Evolutionary conservation across 2,329 filamentous ascomycete genomes (phyloP).

Genomic region (Kalmusia sp.): DNA sequence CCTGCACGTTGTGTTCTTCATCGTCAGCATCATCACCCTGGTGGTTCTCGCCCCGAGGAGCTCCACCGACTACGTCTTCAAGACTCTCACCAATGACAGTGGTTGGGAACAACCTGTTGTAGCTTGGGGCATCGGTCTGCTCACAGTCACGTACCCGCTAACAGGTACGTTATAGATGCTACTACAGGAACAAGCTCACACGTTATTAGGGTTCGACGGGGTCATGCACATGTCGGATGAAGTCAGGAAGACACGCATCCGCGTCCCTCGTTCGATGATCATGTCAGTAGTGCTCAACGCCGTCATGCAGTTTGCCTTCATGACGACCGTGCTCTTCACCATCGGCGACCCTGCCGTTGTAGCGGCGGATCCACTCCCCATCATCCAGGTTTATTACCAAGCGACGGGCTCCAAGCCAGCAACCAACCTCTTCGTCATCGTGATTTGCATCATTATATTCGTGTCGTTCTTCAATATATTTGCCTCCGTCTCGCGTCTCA

Average conservation of each 20-base stretch:
- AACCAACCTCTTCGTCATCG: conserved; percentile 49
- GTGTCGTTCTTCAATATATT: conserved; percentile 49
- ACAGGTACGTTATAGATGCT: conserved; percentile 17
- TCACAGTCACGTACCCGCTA: conserved; percentile 34
- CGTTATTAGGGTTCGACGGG: conserved; percentile 53
- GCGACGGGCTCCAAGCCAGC: conserved; percentile 39
- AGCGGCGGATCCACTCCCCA: conserved; percentile 1
- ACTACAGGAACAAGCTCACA: not conserved
- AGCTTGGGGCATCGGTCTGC: conserved; percentile 50
- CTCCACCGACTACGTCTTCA: conserved; percentile 51
- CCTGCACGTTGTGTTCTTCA: conserved; percentile 57
- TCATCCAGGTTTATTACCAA: conserved; percentile 45
- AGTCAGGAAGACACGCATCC: conserved; percentile 27
- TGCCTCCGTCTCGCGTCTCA: conserved; percentile 55
- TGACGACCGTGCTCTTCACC: conserved; percentile 53
- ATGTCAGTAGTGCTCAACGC: conserved; percentile 53
- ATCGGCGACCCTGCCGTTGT: conserved; percentile 40
- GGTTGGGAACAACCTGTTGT: conserved; percentile 53
- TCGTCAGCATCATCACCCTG: conserved; percentile 56
- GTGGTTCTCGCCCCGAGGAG: conserved; percentile 51
- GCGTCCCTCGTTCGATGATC: conserved; percentile 48
- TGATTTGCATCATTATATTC: conserved; percentile 41
- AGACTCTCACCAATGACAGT: conserved; percentile 51
- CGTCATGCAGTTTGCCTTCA: conserved; percentile 49
- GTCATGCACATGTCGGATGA: conserved; percentile 51